These are phyloP conservation scores for Delonix regia DNA, from an alignment of 306 rosid species.

Conservation along the genomic window DNA sequence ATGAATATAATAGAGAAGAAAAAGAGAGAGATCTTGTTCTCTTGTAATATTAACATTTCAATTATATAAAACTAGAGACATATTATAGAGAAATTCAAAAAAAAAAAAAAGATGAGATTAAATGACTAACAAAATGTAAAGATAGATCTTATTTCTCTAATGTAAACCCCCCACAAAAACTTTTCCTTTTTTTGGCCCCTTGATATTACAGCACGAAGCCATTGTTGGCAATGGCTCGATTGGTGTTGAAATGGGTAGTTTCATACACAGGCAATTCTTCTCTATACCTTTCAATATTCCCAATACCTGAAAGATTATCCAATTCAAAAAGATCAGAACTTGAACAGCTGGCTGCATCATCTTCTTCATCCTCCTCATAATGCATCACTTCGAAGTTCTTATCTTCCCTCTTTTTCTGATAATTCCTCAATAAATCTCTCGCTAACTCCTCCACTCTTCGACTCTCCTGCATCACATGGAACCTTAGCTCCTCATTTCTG, in stretches of 20 bases:
- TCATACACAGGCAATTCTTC: slow-evolving; percentile 96
- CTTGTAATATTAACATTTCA: background rate
- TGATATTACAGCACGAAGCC: slow-evolving; percentile 77
- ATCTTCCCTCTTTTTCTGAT: slow-evolving; percentile 49
- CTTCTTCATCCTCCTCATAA: slow-evolving; percentile 58
- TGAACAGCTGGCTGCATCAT: slow-evolving; percentile 73
- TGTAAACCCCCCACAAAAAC: slow-evolving; percentile 49
- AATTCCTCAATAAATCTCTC: slow-evolving; percentile 60
- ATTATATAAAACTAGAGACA: background rate
- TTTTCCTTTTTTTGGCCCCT: background rate
- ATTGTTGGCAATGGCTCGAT: slow-evolving; percentile 80
- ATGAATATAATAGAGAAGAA: background rate
- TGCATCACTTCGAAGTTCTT: slow-evolving; percentile 43
- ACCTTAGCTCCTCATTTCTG: slow-evolving; percentile 43
- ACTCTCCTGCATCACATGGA: slow-evolving; percentile 60
- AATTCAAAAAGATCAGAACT: slow-evolving; percentile 98
- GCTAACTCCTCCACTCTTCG: slow-evolving; percentile 63
- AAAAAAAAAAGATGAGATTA: slow-evolving; percentile 28
- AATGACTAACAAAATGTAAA: slow-evolving; percentile 19
- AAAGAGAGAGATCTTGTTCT: background rate
- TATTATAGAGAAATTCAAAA: background rate
- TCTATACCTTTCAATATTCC: slow-evolving; percentile 78
- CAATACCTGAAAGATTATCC: slow-evolving; percentile 85
- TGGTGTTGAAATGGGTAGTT: slow-evolving; percentile 81
- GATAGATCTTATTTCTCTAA: slow-evolving; percentile 54